These are phyloP conservation scores for Cladophialophora chaetospira DNA, from an alignment of 2,329 filamentous ascomycete species.

Conservation along the genomic window DNA sequence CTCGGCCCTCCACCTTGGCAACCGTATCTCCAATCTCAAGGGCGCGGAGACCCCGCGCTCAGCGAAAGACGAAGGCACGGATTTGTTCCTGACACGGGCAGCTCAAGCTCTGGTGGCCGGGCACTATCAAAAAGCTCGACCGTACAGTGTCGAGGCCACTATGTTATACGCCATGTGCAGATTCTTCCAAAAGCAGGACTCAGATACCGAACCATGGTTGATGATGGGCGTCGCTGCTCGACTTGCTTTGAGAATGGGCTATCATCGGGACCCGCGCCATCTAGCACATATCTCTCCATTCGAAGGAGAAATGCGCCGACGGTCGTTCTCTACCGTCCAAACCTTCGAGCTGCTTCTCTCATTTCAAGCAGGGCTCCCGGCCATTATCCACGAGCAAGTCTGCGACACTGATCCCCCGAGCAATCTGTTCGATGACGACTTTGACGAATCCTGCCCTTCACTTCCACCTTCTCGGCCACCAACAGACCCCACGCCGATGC, in stretches of 20 bases:
- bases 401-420: constrained; percentile 59
- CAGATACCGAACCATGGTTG: constrained; percentile 7
- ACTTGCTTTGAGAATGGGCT: constrained; percentile 42
- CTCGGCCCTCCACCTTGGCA: constrained; percentile 56
- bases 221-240: constrained; percentile 14
- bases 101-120: constrained; percentile 57
- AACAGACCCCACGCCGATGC: constrained; percentile 7
- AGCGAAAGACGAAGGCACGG: constrained; percentile 28
- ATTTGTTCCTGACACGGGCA: constrained; percentile 35
- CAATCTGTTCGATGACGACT: constrained; percentile 64
- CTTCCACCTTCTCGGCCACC: constrained; percentile 13
- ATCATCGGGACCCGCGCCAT: constrained; percentile 45
- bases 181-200: constrained; percentile 3
- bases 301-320: constrained; percentile 42
- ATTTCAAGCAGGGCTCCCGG: constrained; percentile 56
- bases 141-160: constrained; percentile 13
- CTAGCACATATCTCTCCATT: constrained; percentile 41
- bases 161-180: constrained; percentile 6
- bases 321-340: constrained; percentile 40
- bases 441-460: constrained; percentile 44
- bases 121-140: constrained; percentile 56
- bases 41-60: neutral
- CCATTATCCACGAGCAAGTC: constrained; percentile 61
- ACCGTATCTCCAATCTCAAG: constrained; percentile 45
- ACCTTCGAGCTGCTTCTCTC: constrained; percentile 44